phyloP scores from a whole-genome alignment of 768 basidiomycete species.

The Porpolomopsis calyptriformis region DNA sequence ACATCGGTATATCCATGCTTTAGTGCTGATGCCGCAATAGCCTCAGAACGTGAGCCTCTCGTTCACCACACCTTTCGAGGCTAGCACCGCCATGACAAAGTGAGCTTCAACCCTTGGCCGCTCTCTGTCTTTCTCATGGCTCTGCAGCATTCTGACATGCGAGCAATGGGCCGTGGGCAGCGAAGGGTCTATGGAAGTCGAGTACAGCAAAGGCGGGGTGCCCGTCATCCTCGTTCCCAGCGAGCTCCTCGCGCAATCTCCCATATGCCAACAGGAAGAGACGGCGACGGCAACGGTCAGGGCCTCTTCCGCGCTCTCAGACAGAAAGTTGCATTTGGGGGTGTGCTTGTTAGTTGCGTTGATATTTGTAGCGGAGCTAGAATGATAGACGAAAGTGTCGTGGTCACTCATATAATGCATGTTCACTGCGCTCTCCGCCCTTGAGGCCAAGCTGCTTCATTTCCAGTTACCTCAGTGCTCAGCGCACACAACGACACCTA shows the following conservation, averaged over 20 bases:
- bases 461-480: background rate
- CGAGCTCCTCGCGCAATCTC: slow-evolving; percentile 24
- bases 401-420: background rate
- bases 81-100: slow-evolving; percentile 45
- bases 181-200: slow-evolving; percentile 45
- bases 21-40: slow-evolving; percentile 21
- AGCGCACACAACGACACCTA: slow-evolving; percentile 5
- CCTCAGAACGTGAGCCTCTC: slow-evolving; percentile 44
- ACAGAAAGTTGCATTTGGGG: background rate
- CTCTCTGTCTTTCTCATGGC: slow-evolving; percentile 1
- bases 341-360: background rate
- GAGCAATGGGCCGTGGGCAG: slow-evolving; percentile 60
- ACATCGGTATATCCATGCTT: background rate
- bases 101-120: slow-evolving; percentile 20
- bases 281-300: slow-evolving; percentile 5
- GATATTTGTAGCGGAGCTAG: slow-evolving; percentile 4
- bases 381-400: background rate
- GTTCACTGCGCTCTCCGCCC: background rate
- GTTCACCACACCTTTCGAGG: slow-evolving; percentile 44
- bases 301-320: background rate
- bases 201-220: slow-evolving; percentile 55
- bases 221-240: slow-evolving; percentile 46
- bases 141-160: slow-evolving; percentile 49
- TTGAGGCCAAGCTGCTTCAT: background rate
- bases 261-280: slow-evolving; percentile 24